Conservation (phyloP, 805 yeast species). For the Zygotorulaspora florentina region DNA sequence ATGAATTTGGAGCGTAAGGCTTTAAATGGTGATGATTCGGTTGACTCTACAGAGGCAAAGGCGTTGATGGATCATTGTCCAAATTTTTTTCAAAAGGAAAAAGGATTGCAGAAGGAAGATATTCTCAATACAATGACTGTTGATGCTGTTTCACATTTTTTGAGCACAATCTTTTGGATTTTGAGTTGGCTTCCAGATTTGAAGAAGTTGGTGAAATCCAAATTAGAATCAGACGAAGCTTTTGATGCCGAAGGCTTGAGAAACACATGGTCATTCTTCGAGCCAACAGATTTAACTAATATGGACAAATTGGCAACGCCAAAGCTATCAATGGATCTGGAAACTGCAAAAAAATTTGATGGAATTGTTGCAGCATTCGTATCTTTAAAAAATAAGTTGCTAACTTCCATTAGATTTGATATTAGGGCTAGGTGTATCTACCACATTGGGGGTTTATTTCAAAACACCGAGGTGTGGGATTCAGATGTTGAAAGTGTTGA, state of each 20-base stretch:
- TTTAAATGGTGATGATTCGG: conserved; percentile 21
- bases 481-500: conserved; percentile 32
- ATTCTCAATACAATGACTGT: conserved; percentile 51
- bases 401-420: conserved; percentile 30
- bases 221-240: conserved; percentile 3
- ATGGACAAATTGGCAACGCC: conserved; percentile 14
- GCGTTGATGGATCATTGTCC: conserved; percentile 29
- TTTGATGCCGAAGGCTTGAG: conserved; percentile 34
- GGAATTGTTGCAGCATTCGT: conserved; percentile 17
- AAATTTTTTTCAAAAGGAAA: conserved; percentile 27
- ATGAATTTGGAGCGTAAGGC: conserved; percentile 32
- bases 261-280: conserved; percentile 40
- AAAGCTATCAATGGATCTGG: conserved; percentile 21
- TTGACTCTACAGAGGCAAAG: conserved; percentile 27
- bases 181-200: conserved; percentile 56
- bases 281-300: conserved; percentile 28
- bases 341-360: conserved; percentile 20
- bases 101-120: conserved; percentile 43
- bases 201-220: conserved; percentile 37
- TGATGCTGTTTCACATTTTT: conserved; percentile 48
- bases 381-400: conserved; percentile 16
- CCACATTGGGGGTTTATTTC: conserved; percentile 28
- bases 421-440: conserved; percentile 28
- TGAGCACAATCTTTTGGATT: conserved; percentile 54
- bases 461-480: conserved; percentile 27